These are phyloP conservation scores for Diaporthe nobilis DNA, from an alignment of 2,329 filamentous ascomycete species.

Conservation along the genomic window DNA sequence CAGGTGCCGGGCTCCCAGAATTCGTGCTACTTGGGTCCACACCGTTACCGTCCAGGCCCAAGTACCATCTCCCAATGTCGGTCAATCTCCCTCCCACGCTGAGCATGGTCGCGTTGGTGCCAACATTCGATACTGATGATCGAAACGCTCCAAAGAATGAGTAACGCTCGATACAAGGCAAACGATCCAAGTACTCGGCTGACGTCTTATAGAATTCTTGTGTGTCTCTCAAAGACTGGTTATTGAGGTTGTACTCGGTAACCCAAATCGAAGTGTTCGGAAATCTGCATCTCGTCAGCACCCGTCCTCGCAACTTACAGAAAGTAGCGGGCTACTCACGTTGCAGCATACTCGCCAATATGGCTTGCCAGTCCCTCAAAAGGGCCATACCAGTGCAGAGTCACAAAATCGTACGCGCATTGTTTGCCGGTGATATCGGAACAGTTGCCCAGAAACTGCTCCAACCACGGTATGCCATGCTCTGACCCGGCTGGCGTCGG, in stretches of 20 bases:
- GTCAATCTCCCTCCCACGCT: conserved; percentile 78
- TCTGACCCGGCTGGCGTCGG: conserved; percentile 77
- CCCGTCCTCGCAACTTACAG: not conserved
- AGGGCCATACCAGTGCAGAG: conserved; percentile 78
- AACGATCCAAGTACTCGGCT: conserved; percentile 75
- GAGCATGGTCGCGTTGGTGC: conserved; percentile 79
- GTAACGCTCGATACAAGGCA: conserved; percentile 75
- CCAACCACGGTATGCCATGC: conserved; percentile 76
- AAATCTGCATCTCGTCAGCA: conserved; percentile 57
- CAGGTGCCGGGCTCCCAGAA: not conserved
- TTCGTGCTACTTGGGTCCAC: conserved; percentile 51
- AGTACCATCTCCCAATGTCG: conserved; percentile 82
- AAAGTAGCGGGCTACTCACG: conserved; percentile 49
- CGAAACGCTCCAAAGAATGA: conserved; percentile 84
- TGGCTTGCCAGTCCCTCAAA: conserved; percentile 78
- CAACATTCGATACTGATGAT: conserved; percentile 78
- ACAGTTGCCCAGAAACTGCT: conserved; percentile 75
- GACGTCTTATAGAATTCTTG: conserved; percentile 79
- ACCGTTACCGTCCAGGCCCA: conserved; percentile 69
- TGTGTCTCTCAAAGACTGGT: conserved; percentile 69
- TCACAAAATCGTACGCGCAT: conserved; percentile 75
- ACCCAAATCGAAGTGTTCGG: conserved; percentile 79
- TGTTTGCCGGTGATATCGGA: conserved; percentile 71
- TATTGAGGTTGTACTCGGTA: conserved; percentile 79
- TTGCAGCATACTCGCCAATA: conserved; percentile 70